Evolutionary conservation across 441 rosid genomes (phyloP), one percentile per base, ranked within the genome.

Genomic region (Adansonia gregorii): DNA sequence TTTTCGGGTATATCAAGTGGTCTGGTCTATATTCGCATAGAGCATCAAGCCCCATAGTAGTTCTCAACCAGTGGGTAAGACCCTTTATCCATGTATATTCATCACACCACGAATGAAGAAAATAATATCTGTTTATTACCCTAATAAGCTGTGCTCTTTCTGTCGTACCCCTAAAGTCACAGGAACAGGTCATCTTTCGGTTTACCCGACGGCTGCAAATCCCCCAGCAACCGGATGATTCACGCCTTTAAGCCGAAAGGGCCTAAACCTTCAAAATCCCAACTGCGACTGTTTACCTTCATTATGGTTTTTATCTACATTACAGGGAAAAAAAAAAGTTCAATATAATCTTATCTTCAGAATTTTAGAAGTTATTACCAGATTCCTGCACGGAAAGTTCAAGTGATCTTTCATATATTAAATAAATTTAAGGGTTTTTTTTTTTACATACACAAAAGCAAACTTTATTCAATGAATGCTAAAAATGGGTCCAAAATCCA

Each of bases 1-100:
- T 71, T 1, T 83, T 76, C 7, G 87, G 88, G n/a, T 78, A 60
- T 67, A 81, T 87, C 14, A 76, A 61, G 73, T 87, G 87, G 82
- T 31, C 46, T 41, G 82, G 84, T 65, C 85, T 78, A 58, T 59
- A 80, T 41, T 75, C 72, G 8, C 88, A 76, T 51, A 45, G 65
- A 0, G 87, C 86, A 20, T 82, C 79, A 9, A 86, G 85, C 65
- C 86, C 89, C 51, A 7, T 80, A 14, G 89, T 86, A 17, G 86
- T 81, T 27, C 70, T 65, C 59, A 55, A 55, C 9, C 17, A n/a
- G 20, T n/a, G 6, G 17, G 19, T 54, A 54, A 54, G 58, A n/a
- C 20, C 19, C 4, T 54, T 3, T 54, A 54, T 54, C 19, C 15
- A 54, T 14, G 15, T 4, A 54, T 54, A 35, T 35, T 54, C 19